Evolutionary conservation across 2,329 filamentous ascomycete genomes (phyloP).

Genomic region (Penicillium vulpinum): DNA sequence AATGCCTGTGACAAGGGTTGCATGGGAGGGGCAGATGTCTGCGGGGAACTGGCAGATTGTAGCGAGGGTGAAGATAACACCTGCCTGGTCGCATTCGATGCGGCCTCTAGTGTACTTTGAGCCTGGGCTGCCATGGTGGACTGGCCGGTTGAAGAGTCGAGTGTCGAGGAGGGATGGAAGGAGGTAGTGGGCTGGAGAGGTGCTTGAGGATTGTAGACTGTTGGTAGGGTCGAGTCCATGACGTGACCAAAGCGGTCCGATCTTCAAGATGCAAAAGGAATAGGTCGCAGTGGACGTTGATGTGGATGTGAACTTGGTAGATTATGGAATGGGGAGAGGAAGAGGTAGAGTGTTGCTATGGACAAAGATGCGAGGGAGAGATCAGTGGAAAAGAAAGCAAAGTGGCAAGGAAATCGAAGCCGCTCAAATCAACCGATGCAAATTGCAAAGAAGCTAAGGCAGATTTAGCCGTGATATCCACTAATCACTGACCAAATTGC

Average conservation of each 20-base stretch:
- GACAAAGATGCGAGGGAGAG: not conserved
- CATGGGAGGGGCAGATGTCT: slow-evolving; percentile 15
- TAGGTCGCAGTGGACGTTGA: not conserved
- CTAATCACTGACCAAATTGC: not conserved
- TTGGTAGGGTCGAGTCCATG: slow-evolving; percentile 21
- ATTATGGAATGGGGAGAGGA: not conserved
- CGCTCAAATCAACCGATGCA: slow-evolving; percentile 2
- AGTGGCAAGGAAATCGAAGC: slow-evolving; percentile 7
- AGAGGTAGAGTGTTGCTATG: not conserved
- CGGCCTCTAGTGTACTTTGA: slow-evolving; percentile 11
- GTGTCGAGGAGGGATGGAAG: slow-evolving; percentile 8
- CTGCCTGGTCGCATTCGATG: slow-evolving; percentile 15
- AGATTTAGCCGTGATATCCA: slow-evolving; percentile 1
- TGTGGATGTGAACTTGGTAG: not conserved
- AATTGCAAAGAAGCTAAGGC: not conserved
- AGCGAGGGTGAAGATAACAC: slow-evolving; percentile 17
- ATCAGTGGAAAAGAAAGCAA: not conserved
- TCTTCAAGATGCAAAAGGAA: not conserved
- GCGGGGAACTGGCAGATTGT: slow-evolving; percentile 14
- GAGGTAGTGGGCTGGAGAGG: slow-evolving; percentile 14
- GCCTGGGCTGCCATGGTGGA: slow-evolving; percentile 11
- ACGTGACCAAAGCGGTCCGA: slow-evolving; percentile 1
- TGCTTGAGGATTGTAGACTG: slow-evolving; percentile 18
- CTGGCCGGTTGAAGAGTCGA: slow-evolving; percentile 12
- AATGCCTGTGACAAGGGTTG: slow-evolving; percentile 18